Base-by-base conservation (phyloP, 352 stramenopile genomes). In the Saprolegnia parasitica region DNA sequence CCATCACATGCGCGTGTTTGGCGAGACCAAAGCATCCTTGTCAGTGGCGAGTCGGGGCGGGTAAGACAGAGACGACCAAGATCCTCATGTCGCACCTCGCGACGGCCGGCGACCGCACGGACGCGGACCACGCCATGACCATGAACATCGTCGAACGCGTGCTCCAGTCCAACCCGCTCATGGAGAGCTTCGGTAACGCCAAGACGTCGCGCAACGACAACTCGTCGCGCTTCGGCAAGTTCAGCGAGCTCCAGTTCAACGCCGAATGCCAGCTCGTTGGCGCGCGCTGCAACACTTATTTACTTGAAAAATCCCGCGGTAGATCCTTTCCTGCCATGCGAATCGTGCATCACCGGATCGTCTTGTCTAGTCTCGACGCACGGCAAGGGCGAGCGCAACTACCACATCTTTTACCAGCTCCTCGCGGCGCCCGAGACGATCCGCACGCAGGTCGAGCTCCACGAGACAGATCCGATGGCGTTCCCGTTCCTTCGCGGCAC, bases 371-470 rank as follows among this genome's bases (percentile, higher is more conserved):
- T 84, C 71, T 98, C 68, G 76, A 93, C 81, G 37, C 95, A 98
- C 77, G 86, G 84, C n/a, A 63, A 89, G 54, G 90, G 90, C 16
- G 97, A 99, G 76, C 81, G 97, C 57, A 99, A 99, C 80, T 99
- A 98, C 84, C 97, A 99, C 78, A 97, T 99, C 61, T 99, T 99
- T 75, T 99, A 99, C 81, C 89, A 99, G 71, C 73, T 99, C 39
- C 76, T 94, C 11, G 83, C 84, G 18, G 79, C 83, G 0, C 74
- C 76, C 0, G 79, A 81, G 18, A 74, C 85, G 37, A 77, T 81
- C 63, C 86, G 76, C 10, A 62, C 77, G 24, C 79, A 84, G 37
- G 78, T 93, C 9, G 76, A 91, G 46, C 77, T 97, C n/a, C 75
- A 80, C 6, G 80, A 92, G 10, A 76, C 87, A 68, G 67, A 85